Percentiles rank a stretch among this genome's conserved stretches.
These are phyloP conservation scores for Gliomastix tumulicola DNA, from an alignment of 2,329 filamentous ascomycete genomes.

Conservation along the genomic window DNA sequence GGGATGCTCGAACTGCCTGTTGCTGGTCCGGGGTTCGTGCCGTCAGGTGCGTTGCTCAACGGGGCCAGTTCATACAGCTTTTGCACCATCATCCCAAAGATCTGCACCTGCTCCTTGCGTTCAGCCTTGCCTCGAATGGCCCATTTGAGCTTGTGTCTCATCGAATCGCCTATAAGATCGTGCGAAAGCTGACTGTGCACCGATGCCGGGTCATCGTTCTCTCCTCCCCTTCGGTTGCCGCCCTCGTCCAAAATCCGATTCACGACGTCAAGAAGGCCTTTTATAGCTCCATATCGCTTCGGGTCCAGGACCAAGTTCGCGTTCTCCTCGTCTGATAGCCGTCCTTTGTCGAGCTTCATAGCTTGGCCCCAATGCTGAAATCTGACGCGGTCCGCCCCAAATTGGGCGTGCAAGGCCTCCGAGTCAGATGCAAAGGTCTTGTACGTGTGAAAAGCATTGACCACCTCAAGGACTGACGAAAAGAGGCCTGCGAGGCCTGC, in stretches of 20 bases:
- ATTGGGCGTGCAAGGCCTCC: constrained; percentile 5
- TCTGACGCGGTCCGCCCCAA: constrained; percentile 7
- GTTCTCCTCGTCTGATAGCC: too few species aligned
- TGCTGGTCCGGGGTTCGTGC: too few species aligned
- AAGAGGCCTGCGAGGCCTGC: constrained; percentile 10
- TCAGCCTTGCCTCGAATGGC: constrained; percentile 6
- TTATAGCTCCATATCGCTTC: too few species aligned
- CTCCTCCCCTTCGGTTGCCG: too few species aligned
- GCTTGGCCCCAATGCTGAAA: constrained; percentile 12
- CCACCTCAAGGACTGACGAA: constrained; percentile 10
- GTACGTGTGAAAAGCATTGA: constrained; percentile 9
- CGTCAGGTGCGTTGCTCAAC: too few species aligned
- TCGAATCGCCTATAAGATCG: constrained; percentile 4
- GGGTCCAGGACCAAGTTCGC: too few species aligned
- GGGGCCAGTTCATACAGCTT: constrained; percentile 7
- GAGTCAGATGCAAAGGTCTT: constrained; percentile 7
- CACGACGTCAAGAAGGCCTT: too few species aligned
- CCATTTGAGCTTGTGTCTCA: constrained; percentile 5
- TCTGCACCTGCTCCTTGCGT: constrained; percentile 4
- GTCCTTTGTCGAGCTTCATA: constrained; percentile 12
- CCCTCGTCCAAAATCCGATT: too few species aligned
- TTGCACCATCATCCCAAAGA: constrained; percentile 5
- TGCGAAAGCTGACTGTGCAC: too few species aligned
- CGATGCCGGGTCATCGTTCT: too few species aligned
- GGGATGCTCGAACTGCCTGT: too few species aligned